phyloP scores from a whole-genome alignment of 306 rosid species.

The Begonia peltatifolia region DNA sequence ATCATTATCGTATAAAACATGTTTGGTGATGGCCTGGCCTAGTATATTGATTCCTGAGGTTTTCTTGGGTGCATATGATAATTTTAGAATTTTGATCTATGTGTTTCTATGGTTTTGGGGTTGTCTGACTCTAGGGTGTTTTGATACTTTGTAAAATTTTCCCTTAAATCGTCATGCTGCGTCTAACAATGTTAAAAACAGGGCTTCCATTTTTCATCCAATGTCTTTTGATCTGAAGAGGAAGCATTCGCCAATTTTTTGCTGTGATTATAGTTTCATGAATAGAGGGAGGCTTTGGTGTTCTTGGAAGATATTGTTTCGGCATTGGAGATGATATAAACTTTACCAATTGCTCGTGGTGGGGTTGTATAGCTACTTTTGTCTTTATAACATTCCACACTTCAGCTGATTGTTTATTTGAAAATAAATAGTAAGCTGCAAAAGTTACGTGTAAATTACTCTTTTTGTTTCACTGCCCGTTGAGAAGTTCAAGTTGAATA shows the following conservation, averaged over 20 bases:
- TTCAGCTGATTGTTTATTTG: constrained; percentile 3
- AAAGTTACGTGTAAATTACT: neutral
- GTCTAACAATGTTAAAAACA: constrained; percentile 12
- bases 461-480: neutral
- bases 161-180: neutral
- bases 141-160: neutral
- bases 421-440: constrained; percentile 6
- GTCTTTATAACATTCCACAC: constrained; percentile 5
- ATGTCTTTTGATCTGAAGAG: constrained; percentile 31
- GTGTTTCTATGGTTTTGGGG: neutral
- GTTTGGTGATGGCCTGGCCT: no score
- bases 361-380: neutral
- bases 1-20: no score
- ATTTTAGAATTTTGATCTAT: no score
- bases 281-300: constrained; percentile 29
- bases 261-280: constrained; percentile 19
- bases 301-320: constrained; percentile 27
- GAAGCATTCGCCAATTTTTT: constrained; percentile 8
- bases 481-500: constrained; percentile 3
- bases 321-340: constrained; percentile 45
- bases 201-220: constrained; percentile 17
- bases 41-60: no score
- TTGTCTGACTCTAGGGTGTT: neutral
- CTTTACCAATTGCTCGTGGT: neutral
- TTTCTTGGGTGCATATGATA: no score